Evolutionary conservation across 441 rosid genomes (phyloP), one percentile per base, ranked within the genome.

Genomic region (Erysimum cheiri): DNA sequence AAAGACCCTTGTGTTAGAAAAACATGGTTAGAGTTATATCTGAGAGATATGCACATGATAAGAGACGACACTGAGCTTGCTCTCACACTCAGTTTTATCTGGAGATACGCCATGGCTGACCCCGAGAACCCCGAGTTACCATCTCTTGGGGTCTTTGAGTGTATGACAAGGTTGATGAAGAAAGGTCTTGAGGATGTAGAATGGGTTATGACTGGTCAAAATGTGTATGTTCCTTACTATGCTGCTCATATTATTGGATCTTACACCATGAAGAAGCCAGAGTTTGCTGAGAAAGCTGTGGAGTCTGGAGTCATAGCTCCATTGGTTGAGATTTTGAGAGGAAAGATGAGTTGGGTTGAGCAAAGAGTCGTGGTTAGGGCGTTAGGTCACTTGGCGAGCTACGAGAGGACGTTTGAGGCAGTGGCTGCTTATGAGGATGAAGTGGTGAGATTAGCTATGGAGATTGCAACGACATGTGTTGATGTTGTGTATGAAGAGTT

Each of bases 191-290:
- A n/a, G 41, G 84, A 93, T 60, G 41, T 8, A 31, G 32, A 67
- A 24, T 93, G 97, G 98, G 84, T 88, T 41, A 78, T 70, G 31
- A 69, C 69, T 67, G 88, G 86, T 28, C 96, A 88, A 80, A 93
- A 93, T 79, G 77, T 90, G 59, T 93, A 83, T 58, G 82, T 87
- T 54, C 93, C 97, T 1, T 90, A 93, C 79, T 93, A 90, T 71
- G 93, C 96, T 3, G 92, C 90, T 3, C 96, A 93, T 70, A 77
- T 90, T 4, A 80, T 90, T 29, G 98, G 97, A 48, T 88, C 98
- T 32, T 90, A 90, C 67, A 78, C 88, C 24, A 84, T 84, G 89
- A 85, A 84, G 82, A 90, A 74, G 55, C 33, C 80, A 11, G 72
- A 77, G 32, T 81, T 87, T 61, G 96, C 97, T 6, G 87, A 64